These are phyloP conservation scores for Neurospora tetrasperma DNA, from an alignment of 495 filamentous ascomycete species.

Conservation along the genomic window DNA sequence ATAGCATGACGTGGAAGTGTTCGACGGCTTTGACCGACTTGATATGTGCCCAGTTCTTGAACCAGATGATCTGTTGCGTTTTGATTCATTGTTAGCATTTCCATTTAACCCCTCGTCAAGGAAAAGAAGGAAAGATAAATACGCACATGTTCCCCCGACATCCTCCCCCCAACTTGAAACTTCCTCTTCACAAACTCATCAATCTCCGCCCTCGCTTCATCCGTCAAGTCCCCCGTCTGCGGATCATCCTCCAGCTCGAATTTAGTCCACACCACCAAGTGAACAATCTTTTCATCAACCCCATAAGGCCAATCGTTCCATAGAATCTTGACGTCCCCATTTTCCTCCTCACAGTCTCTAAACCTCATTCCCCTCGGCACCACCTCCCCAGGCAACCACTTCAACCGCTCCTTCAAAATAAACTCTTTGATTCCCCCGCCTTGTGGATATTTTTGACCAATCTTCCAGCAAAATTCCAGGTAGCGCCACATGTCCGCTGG, in stretches of 20 bases:
- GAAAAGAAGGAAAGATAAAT: not conserved
- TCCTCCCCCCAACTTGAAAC: constrained; percentile 35
- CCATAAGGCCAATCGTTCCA: constrained; percentile 92
- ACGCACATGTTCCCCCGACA: constrained; percentile 36
- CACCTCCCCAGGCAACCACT: constrained; percentile 41
- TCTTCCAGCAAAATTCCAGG: constrained; percentile 45
- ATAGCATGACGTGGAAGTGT: constrained; percentile 90
- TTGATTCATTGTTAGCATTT: not conserved
- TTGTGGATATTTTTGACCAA: too few species aligned
- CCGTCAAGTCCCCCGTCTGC: constrained; percentile 54
- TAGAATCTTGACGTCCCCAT: constrained; percentile 55
- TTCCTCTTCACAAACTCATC: constrained; percentile 54
- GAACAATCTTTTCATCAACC: constrained; percentile 61
- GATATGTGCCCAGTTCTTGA: constrained; percentile 76
- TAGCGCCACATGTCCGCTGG: constrained; percentile 69
- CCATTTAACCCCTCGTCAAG: too few species aligned
- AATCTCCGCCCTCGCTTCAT: constrained; percentile 50
- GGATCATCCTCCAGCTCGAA: constrained; percentile 57
- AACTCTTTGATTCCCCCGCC: constrained; percentile 58
- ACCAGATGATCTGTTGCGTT: constrained; percentile 60
- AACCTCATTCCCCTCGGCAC: constrained; percentile 27
- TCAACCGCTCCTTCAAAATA: constrained; percentile 52
- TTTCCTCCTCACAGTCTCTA: constrained; percentile 29
- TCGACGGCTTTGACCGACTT: constrained; percentile 83
- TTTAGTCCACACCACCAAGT: constrained; percentile 88